Evolutionary conservation across 495 filamentous ascomycete genomes (phyloP).

Genomic region (Amniculicola lignicola): DNA sequence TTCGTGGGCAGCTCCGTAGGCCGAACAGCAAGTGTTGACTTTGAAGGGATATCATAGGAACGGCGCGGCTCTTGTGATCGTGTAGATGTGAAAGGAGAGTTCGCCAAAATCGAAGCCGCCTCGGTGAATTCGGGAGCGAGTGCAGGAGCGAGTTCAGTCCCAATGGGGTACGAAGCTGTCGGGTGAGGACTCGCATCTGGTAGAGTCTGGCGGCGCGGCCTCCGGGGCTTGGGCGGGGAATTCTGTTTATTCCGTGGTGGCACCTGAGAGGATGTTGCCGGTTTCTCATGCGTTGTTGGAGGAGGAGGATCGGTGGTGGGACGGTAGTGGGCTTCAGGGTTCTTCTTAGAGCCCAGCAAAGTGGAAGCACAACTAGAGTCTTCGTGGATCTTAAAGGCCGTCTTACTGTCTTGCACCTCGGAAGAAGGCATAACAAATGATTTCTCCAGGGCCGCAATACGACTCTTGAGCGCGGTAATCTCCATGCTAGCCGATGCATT

Average conservation of each 20-base stretch:
- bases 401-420: conserved; percentile 5
- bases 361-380: conserved; percentile 15
- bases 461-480: conserved; percentile 31
- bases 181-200: conserved; percentile 9
- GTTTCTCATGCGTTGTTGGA: too few species aligned
- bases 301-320: neutral
- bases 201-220: conserved; percentile 9
- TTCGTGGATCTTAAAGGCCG: conserved; percentile 26
- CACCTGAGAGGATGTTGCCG: too few species aligned
- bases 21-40: neutral
- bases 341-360: neutral
- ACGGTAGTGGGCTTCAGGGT: neutral
- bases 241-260: conserved; percentile 21
- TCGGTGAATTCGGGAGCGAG: neutral
- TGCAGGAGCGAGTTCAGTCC: neutral
- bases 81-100: neutral
- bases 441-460: conserved; percentile 21
- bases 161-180: neutral
- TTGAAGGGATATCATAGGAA: too few species aligned
- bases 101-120: neutral
- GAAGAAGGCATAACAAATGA: conserved; percentile 10
- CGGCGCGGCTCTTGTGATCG: neutral
- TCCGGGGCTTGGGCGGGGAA: conserved; percentile 23
- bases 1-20: neutral
- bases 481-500: conserved; percentile 25